Evolutionary conservation across 106 monocot genomes (phyloP), one percentile per base, ranked within the genome.

Genomic region (Dioscorea zingiberensis): DNA sequence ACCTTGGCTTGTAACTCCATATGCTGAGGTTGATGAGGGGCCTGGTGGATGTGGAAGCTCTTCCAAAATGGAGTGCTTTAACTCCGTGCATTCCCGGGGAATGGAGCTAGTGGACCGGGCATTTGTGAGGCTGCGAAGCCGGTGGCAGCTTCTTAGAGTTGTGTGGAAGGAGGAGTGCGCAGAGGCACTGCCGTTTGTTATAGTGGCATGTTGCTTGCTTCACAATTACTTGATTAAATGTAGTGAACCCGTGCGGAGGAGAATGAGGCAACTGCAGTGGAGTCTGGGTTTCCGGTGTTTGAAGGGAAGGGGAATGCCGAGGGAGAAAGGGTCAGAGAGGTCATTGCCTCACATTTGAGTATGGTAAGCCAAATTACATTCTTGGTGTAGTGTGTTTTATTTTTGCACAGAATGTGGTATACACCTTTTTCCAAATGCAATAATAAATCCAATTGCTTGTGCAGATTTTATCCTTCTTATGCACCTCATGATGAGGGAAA

Each of bases 1-100:
- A 30, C 81, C 91, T 2, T 91, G 95, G 91, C 87, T 95, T 25
- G 60, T 95, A 16, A 95, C 91, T 0, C 95, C 91, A 2, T 91
- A 73, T 57, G 69, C 46, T 47, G 62, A 61, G 10, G 27, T 7
- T 17, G n/a, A n/a, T n/a, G n/a, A n/a, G n/a, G 38, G 4, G 4
- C 38, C 10, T 38, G 4, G 38, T 38, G 38, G 38, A 38, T 38
- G 4, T 38, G 19, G 51, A 51, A 18, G 8, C 13, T 44, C 23
- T 22, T 59, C 69, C 0, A 70, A 65, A 63, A 25, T 29, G 59
- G 29, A 17, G 6, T 49, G 67, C 13, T 91, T 88, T 54, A 91
- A 95, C 59, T 29, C 69, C n/a, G 91, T 74, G 25, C 95, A 95
- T 71, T 60, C 68, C 0, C 67, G 64, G 21, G 88, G 78, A 27